Evolutionary conservation across 1,284 basidiomycete species (phyloP).

Genomic region (Cryptococcus floricola): DNA sequence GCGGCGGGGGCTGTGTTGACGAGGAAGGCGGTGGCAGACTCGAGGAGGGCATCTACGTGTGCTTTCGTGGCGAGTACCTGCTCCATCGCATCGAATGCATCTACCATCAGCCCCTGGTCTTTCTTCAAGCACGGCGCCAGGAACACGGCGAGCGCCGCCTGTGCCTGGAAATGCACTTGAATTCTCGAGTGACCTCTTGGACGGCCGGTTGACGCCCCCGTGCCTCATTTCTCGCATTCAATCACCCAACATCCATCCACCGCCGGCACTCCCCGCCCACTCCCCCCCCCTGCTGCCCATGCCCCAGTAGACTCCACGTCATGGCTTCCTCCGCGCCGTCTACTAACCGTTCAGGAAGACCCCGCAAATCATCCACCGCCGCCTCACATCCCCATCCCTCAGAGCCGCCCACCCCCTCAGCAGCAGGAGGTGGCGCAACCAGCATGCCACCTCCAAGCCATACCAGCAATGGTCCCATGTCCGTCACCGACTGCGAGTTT

Average conservation of each 20-base stretch:
- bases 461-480: constrained; percentile 35
- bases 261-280: too few species aligned
- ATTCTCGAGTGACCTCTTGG: too few species aligned
- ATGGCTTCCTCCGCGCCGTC: constrained; percentile 21
- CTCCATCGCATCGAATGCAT: constrained; percentile 7
- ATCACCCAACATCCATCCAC: too few species aligned
- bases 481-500: constrained; percentile 40
- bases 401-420: constrained; percentile 30
- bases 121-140: constrained; percentile 1
- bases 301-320: background rate
- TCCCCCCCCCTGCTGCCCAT: too few species aligned
- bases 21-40: constrained; percentile 12
- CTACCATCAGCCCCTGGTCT: background rate
- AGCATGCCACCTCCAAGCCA: constrained; percentile 28
- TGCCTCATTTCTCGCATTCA: too few species aligned
- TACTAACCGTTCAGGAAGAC: constrained; percentile 20
- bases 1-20: constrained; percentile 9
- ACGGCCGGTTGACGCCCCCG: too few species aligned
- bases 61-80: constrained; percentile 2
- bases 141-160: background rate
- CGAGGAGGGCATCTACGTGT: constrained; percentile 7
- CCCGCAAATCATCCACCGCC: constrained; percentile 41
- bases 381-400: constrained; percentile 15
- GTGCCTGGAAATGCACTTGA: too few species aligned
- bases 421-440: constrained; percentile 19